A percentile compares a stretch with the other conserved stretches of the same genome.
Evolutionary conservation across 2,329 filamentous ascomycete genomes (phyloP).

Genomic region (Aureobasidium melanogenum): DNA sequence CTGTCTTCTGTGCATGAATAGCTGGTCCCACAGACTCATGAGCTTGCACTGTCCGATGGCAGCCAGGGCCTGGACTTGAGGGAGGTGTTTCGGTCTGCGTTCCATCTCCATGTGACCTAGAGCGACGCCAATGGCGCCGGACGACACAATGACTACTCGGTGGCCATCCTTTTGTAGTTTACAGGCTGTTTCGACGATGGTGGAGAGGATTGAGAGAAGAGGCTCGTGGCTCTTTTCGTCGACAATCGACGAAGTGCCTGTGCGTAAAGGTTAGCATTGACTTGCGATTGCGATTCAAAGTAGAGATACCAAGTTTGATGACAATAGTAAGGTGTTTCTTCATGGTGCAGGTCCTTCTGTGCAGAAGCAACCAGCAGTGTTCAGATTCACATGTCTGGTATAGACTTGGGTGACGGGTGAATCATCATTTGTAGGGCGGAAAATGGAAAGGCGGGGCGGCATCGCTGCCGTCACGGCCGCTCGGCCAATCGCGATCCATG

Average conservation of each 20-base stretch:
- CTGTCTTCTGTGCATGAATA: slow-evolving; percentile 81
- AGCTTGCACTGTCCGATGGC: slow-evolving; percentile 93
- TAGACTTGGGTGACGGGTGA: neutral
- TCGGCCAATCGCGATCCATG: slow-evolving; percentile 10
- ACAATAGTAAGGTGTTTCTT: slow-evolving; percentile 69
- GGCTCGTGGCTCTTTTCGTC: slow-evolving; percentile 93
- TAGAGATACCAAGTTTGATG: slow-evolving; percentile 68
- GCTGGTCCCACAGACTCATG: slow-evolving; percentile 89
- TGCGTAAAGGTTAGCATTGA: neutral
- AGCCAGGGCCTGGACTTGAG: slow-evolving; percentile 84
- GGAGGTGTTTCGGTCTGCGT: slow-evolving; percentile 80
- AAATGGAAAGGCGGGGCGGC: neutral
- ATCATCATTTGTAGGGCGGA: slow-evolving; percentile 3
- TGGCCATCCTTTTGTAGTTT: slow-evolving; percentile 85
- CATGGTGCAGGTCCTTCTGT: slow-evolving; percentile 36
- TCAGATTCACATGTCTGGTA: slow-evolving; percentile 3
- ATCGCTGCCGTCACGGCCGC: neutral
- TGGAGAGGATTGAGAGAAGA: slow-evolving; percentile 76
- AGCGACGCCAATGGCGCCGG: slow-evolving; percentile 91
- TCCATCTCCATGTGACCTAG: slow-evolving; percentile 82
- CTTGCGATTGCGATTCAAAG: neutral
- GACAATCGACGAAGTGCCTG: slow-evolving; percentile 97
- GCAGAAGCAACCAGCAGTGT: slow-evolving; percentile 2
- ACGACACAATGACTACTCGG: slow-evolving; percentile 90
- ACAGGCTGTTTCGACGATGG: slow-evolving; percentile 91